A percentile compares a stretch with the other conserved stretches of the same genome.
phyloP scores from a whole-genome alignment of 2,329 filamentous ascomycete genomes.

The Emergomyces orientalis region DNA sequence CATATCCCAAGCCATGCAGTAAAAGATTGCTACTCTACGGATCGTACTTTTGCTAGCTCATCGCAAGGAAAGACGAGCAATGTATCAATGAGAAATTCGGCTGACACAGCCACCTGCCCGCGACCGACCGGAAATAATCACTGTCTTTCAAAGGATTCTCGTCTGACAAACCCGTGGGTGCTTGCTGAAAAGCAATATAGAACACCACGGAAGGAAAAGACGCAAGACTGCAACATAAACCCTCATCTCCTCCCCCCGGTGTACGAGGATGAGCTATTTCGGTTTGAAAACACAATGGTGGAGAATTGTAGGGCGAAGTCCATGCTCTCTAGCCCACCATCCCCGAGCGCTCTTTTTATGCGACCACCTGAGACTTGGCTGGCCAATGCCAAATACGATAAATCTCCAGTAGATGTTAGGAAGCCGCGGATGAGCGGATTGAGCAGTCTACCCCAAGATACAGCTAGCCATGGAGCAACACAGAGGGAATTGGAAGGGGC shows the following conservation, averaged over 20 bases:
- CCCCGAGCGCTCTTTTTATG: background rate
- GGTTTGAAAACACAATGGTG: background rate
- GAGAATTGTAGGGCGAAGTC: background rate
- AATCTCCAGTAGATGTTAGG: background rate
- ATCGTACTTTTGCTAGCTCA: background rate
- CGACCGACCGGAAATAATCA: background rate
- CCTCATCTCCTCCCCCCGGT: conserved; percentile 17
- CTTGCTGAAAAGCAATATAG: conserved; percentile 27
- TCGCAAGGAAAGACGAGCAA: background rate
- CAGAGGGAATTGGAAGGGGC: background rate
- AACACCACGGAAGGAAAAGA: conserved; percentile 4
- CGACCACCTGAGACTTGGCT: background rate
- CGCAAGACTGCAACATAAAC: conserved; percentile 6
- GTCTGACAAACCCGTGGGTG: conserved; percentile 27
- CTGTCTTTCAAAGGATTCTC: background rate
- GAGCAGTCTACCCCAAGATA: background rate
- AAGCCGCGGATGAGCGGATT: background rate
- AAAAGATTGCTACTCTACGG: background rate
- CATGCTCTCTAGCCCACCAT: background rate
- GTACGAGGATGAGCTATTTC: conserved; percentile 1
- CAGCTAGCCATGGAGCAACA: background rate
- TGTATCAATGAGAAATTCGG: background rate
- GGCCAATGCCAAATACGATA: background rate
- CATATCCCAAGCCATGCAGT: background rate
- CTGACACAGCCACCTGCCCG: background rate